phyloP scores from a whole-genome alignment of 306 rosid species.

The Inga oerstediana region DNA sequence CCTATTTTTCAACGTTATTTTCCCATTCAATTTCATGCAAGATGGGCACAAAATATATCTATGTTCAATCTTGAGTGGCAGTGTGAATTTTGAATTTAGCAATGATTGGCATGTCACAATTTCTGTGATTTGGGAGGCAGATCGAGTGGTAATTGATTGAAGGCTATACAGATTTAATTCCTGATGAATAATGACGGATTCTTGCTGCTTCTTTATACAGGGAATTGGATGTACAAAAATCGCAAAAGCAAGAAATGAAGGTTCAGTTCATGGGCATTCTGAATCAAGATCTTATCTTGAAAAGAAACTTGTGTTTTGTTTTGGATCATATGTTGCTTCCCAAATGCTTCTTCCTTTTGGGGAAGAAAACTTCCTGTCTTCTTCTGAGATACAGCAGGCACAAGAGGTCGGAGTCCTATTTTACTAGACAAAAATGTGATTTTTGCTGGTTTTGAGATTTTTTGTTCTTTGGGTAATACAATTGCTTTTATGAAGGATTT shows the following conservation, averaged over 20 bases:
- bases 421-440: conserved; percentile 27
- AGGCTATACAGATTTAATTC: not conserved
- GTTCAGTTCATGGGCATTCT: conserved; percentile 60
- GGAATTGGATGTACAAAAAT: conserved; percentile 98
- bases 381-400: conserved; percentile 79
- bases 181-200: conserved; percentile 33
- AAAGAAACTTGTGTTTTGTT: conserved; percentile 95
- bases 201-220: conserved; percentile 46
- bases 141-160: not conserved
- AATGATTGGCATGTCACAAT: not conserved
- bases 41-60: not conserved
- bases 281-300: conserved; percentile 97
- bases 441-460: conserved; percentile 28
- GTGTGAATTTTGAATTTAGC: not conserved
- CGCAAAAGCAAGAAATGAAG: conserved; percentile 73
- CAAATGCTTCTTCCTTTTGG: conserved; percentile 96
- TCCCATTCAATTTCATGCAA: not conserved
- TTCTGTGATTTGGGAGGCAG: not conserved
- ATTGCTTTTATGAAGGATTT: not conserved
- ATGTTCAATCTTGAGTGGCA: conserved; percentile 4
- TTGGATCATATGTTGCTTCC: conserved; percentile 88
- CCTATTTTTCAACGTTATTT: not conserved
- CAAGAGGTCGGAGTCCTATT: conserved; percentile 74
- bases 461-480: conserved; percentile 13
- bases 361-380: conserved; percentile 87